Conservation (phyloP, 768 basidiomycete genomes). For the Mycena olivaceomarginata region DNA sequence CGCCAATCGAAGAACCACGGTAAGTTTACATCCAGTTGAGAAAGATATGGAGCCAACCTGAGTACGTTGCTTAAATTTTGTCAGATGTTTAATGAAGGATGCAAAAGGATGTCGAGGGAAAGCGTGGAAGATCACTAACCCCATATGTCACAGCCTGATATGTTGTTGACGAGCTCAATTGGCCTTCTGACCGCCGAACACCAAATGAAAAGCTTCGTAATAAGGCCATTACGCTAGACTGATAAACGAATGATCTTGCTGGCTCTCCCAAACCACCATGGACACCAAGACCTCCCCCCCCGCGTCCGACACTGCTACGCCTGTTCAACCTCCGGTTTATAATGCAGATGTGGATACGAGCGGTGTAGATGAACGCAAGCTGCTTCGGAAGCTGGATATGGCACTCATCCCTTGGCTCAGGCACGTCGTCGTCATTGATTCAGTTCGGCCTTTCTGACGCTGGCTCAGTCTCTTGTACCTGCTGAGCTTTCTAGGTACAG, state of each 20-base stretch:
- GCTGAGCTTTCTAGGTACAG: conserved; percentile 62
- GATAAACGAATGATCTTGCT: conserved; percentile 35
- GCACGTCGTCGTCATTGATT: neutral
- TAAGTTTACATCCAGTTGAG: neutral
- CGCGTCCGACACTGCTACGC: conserved; percentile 56
- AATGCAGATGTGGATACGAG: conserved; percentile 75
- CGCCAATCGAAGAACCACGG: neutral
- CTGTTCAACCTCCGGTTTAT: conserved; percentile 56
- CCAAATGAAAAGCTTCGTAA: conserved; percentile 23
- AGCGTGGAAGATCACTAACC: conserved; percentile 24
- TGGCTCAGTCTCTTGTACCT: conserved; percentile 84
- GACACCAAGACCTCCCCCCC: conserved; percentile 41
- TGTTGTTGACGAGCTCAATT: conserved; percentile 12
- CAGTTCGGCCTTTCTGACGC: neutral
- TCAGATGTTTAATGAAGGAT: too few species aligned
- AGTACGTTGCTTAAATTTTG: neutral
- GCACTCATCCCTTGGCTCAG: conserved; percentile 64
- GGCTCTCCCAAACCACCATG: conserved; percentile 29
- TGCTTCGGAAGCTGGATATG: conserved; percentile 82
- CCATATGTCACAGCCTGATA: conserved; percentile 23
- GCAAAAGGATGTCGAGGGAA: neutral
- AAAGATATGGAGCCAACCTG: neutral
- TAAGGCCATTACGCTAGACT: conserved; percentile 10
- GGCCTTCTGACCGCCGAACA: conserved; percentile 30
- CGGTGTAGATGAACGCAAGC: conserved; percentile 78